Evolutionary conservation across 768 basidiomycete genomes (phyloP), one percentile per base, ranked within the genome.

Genomic region (Neoboletus magnificus): DNA sequence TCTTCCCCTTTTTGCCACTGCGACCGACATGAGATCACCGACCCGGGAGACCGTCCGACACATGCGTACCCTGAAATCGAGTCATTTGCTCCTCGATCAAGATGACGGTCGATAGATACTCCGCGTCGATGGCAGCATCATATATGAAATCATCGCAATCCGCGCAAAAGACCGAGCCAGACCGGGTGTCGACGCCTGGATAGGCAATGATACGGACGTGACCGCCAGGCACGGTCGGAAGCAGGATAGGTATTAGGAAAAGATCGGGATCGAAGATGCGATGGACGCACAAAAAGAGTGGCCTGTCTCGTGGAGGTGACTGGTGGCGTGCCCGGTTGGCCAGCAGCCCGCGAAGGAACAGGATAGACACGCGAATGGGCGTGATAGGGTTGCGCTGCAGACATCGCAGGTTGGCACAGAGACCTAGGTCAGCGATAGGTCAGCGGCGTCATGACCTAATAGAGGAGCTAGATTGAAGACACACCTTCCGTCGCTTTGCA

Each of bases 81-180:
- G 83, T 82, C 36, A 76, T 71, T 42, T 78, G 79, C 71, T 91
- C 87, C 66, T 89, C 87, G 11, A 80, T 76, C 27, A 71, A 67
- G 5, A 89, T 62, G 10, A 77, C 66, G 4, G 80, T 73, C 5
- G 74, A 64, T 27, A 79, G 61, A 57, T 79, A 75, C 9, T 80
- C 53, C 9, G 71, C 67, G 39, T 84, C 82, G 35, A 92, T 64
- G 2, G 65, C 69, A 13, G 77, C 59, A 58, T 89, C 76, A 61
- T 86, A 87, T 23, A 91, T 78, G 56, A 91, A 86, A 66, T 93
- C 87, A 36, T 85, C 77, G 72, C 93, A 95, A 33, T 78, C 74
- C 3, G 74, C 68, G 66, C 93, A 95, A 64, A 82, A 94, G 2
- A 94, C 73, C 11, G 77, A 76, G n/a, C 93, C 93, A 0, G 85